Evolutionary conservation across 2,329 filamentous ascomycete species (phyloP), one percentile per base, ranked within the genome.

Genomic region (Pestalotiopsis sp.): DNA sequence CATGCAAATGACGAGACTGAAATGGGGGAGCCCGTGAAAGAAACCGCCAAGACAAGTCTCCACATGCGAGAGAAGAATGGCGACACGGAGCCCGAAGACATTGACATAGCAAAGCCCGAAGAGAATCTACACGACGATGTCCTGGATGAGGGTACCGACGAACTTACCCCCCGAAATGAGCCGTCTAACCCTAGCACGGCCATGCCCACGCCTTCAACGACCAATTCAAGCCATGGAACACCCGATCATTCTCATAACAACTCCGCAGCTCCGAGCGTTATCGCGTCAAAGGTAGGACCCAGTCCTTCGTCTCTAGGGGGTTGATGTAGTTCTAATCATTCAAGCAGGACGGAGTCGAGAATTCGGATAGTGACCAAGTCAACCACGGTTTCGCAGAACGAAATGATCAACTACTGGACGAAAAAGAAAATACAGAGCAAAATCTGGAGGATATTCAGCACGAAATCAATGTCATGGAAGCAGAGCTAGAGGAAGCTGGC

Each of bases 21-120:
- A 36, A 64, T 69, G 12, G 69, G 67, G n/a, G 71, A 31, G 25
- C 3, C 41, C 11, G 25, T 58, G 23, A 20, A 57, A 13, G 25
- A 20, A 5, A 39, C 14, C 14, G 17, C 36, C 20, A 64, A 64
- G 23, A 23, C 38, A n/a, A 25, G 39, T 31, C 11, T 14, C 17
- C 64, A 38, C 73, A 69, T 38, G 27, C 66, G 3, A 20, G 59
- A 62, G 31, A 77, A 75, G 62, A 72, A 76, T 2, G 60, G 57
- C 1, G 67, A 76, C 4, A 68, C 76, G 3, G 76, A 72, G 4
- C 83, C 84, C 0, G 85, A 87, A 2, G 85, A 88, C 67, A 86
- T 88, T 64, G 79, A 86, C 60, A 81, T 88, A 27, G 82, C 83
- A 69, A 81, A 81, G 41, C 82, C 81, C 0, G 80, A 82, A 39